Evolutionary conservation across 2,329 filamentous ascomycete genomes (phyloP), one percentile per base, ranked within the genome.

Genomic region (Colletotrichum eremochloae): DNA sequence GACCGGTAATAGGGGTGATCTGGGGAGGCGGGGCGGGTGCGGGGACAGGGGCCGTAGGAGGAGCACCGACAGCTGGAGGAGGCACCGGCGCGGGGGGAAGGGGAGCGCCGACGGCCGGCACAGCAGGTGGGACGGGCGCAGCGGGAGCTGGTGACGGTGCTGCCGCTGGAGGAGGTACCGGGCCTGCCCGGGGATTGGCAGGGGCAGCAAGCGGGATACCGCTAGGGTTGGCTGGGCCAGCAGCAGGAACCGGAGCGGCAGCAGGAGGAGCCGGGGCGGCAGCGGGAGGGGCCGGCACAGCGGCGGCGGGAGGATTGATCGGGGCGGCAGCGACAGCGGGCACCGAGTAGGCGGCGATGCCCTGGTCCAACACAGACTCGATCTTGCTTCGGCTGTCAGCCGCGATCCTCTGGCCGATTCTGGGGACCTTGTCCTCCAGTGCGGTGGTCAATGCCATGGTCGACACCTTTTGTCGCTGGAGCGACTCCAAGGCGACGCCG

Each of bases 401-500:
- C 20, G 77, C 77, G 63, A 78, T 78, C 40, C 74, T 61, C 73
- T 78, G 76, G 44, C 77, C 77, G 46, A 77, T 72, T 29, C 74
- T 73, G 38, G 77, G 77, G 15, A 78, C 74, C 73, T 78, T 78
- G 67, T 73, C 68, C 36, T 77, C 75, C 44, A 78, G 74, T 31
- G 76, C 76, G 24, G 72, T 68, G 33, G 75, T 76, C n/a, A 78
- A 74, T 1, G 71, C 77, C n/a, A 60, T 38, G 61, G 74, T 65
- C 11, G 69, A 67, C 3, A 63, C 67, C 72, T 78, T 75, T 64
- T 78, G 76, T 31, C 75, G 62, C 46, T 76, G 73, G 29, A 78
- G 76, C 15, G 75, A 66, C 63, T 74, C 66, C 48, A 75, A 65
- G 42, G 77, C 77, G 24, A 77, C 72, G 44, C 53, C 50, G 58